phyloP scores from a whole-genome alignment of 768 basidiomycete genomes.

The Lactarius hengduanensis region DNA sequence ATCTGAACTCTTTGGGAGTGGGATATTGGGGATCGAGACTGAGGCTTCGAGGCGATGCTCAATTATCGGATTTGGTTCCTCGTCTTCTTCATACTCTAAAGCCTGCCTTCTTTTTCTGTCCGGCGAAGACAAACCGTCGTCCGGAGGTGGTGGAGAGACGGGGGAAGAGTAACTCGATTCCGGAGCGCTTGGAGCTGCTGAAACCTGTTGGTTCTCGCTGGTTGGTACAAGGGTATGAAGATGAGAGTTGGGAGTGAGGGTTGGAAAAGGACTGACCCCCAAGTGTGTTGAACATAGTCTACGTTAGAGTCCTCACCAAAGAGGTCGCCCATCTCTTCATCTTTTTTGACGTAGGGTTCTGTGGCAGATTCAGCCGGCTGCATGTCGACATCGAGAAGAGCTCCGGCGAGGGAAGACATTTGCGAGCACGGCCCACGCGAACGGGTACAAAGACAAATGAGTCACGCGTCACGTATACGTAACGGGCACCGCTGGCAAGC shows the following conservation, averaged over 20 bases:
- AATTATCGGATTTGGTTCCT: conserved; percentile 55
- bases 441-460: not conserved
- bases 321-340: conserved; percentile 65
- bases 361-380: conserved; percentile 18
- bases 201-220: conserved; percentile 20
- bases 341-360: conserved; percentile 23
- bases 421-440: not conserved
- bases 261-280: conserved; percentile 39
- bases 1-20: conserved; percentile 75
- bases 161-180: conserved; percentile 36
- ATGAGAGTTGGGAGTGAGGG: conserved; percentile 2
- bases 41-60: conserved; percentile 63
- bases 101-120: conserved; percentile 60
- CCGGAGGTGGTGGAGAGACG: conserved; percentile 42
- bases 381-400: conserved; percentile 26
- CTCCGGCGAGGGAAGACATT: conserved; percentile 23
- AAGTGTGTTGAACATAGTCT: conserved; percentile 48
- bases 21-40: conserved; percentile 84
- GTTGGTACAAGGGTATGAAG: not conserved
- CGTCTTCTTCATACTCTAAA: conserved; percentile 79
- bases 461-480: not conserved
- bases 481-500: not conserved
- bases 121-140: conserved; percentile 56
- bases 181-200: conserved; percentile 29
- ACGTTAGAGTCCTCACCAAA: conserved; percentile 70